phyloP scores from a whole-genome alignment of 345 rosid genomes.

The Salix udensis region DNA sequence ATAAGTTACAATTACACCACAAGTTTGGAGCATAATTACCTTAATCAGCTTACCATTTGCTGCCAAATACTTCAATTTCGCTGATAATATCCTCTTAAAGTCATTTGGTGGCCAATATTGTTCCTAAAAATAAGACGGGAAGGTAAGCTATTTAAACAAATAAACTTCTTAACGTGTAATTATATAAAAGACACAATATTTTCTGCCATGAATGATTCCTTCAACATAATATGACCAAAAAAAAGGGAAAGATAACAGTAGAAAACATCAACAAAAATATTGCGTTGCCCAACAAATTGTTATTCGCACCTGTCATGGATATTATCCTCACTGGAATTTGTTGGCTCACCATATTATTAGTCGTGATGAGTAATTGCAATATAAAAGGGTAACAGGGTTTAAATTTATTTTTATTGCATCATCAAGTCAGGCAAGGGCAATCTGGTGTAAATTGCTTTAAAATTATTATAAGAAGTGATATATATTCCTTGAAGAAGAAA shows the following conservation, averaged over 20 bases:
- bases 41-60: constrained; percentile 71
- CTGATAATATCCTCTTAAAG: constrained; percentile 77
- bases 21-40: constrained; percentile 38
- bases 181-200: background rate
- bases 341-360: background rate
- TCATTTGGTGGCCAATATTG: constrained; percentile 92
- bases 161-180: background rate
- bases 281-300: background rate
- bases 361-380: background rate
- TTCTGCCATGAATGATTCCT: background rate
- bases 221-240: background rate
- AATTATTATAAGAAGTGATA: background rate
- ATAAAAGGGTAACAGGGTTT: background rate
- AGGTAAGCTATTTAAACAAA: constrained; percentile 4
- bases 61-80: constrained; percentile 75
- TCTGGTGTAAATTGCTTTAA: background rate
- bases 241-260: background rate
- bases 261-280: background rate
- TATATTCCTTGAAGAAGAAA: background rate
- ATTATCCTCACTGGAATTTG: background rate
- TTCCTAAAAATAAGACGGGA: constrained; percentile 43
- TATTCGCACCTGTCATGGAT: background rate
- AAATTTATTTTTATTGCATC: background rate
- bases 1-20: constrained; percentile 3
- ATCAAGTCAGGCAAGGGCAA: background rate